Conservation (phyloP, 345 rosid species). For the Linum lewisii region DNA sequence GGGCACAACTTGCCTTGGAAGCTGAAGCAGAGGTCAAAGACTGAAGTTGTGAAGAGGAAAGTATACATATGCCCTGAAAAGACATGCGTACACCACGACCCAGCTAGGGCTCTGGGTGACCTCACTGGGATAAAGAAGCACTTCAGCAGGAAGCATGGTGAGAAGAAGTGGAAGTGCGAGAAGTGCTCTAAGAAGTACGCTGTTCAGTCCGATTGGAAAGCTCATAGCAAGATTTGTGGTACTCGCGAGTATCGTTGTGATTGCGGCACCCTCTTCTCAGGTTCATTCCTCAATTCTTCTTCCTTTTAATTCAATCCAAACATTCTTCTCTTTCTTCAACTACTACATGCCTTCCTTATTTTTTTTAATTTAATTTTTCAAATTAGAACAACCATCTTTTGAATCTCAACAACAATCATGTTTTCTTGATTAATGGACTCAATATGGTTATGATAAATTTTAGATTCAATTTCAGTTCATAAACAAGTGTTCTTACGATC, state of each 20-base stretch:
- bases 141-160: slow-evolving; percentile 46
- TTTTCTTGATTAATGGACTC: too few species aligned
- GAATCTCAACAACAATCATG: too few species aligned
- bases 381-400: too few species aligned
- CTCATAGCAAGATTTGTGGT: slow-evolving; percentile 46
- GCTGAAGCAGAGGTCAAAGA: slow-evolving; percentile 37
- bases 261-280: slow-evolving; percentile 32
- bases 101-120: slow-evolving; percentile 42
- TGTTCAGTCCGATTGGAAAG: slow-evolving; percentile 53
- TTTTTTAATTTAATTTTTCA: too few species aligned
- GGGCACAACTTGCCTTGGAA: slow-evolving; percentile 55
- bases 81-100: slow-evolving; percentile 46
- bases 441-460: too few species aligned
- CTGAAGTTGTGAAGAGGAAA: slow-evolving; percentile 29
- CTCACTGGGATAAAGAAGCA: slow-evolving; percentile 48
- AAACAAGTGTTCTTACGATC: too few species aligned
- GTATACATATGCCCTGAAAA: slow-evolving; percentile 47
- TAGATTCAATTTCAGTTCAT: too few species aligned
- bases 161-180: slow-evolving; percentile 55
- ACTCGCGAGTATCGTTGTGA: slow-evolving; percentile 49
- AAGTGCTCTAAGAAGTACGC: slow-evolving; percentile 53
- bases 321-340: neutral
- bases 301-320: neutral
- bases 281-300: neutral
- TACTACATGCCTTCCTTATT: too few species aligned